These are phyloP conservation scores for Neurospora crassa DNA, from an alignment of 2,329 filamentous ascomycete genomes.

Conservation along the genomic window DNA sequence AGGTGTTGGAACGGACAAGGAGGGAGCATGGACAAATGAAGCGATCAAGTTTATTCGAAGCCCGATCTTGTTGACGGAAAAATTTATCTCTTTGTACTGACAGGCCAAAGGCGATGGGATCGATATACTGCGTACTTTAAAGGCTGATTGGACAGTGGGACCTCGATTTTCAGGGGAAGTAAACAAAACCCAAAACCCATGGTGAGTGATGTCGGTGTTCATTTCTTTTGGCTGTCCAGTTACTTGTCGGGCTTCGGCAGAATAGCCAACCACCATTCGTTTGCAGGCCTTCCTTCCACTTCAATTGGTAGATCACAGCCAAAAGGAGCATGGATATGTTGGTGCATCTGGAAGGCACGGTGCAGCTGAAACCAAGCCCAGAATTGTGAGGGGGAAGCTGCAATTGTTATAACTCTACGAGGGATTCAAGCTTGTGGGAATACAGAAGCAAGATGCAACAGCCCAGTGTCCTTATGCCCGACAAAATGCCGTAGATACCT, in stretches of 20 bases:
- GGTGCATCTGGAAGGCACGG: neutral
- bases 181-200: neutral
- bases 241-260: neutral
- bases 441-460: neutral
- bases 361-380: neutral
- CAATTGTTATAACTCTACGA: neutral
- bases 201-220: neutral
- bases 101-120: neutral
- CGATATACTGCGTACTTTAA: neutral
- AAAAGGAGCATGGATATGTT: neutral
- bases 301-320: neutral
- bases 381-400: neutral
- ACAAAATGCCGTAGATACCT: neutral
- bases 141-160: neutral
- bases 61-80: conserved; percentile 6
- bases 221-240: neutral
- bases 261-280: neutral
- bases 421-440: neutral
- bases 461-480: neutral
- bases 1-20: conserved; percentile 3
- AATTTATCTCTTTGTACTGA: conserved; percentile 1
- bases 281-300: neutral
- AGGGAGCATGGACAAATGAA: conserved; percentile 13
- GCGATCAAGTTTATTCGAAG: conserved; percentile 12
- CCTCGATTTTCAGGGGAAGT: neutral